A percentile compares a stretch with the other conserved stretches of the same genome.
These are phyloP conservation scores for Boletus insuetus DNA, from an alignment of 768 basidiomycete genomes.

Conservation along the genomic window DNA sequence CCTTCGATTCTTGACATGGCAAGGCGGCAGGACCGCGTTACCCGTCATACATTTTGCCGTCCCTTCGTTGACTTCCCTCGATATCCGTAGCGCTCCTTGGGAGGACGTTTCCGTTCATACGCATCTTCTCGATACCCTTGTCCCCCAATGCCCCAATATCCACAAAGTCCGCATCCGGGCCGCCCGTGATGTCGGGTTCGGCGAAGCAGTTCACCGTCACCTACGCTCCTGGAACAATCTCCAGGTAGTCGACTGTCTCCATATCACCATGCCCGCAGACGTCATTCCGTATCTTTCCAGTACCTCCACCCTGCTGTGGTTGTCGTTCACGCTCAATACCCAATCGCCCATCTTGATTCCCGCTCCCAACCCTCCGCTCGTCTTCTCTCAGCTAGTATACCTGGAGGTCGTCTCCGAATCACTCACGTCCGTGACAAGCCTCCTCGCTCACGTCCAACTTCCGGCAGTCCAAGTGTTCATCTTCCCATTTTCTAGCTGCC, in stretches of 20 bases:
- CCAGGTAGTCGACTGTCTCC: neutral
- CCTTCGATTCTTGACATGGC: conserved; percentile 5
- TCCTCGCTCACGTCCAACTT: neutral
- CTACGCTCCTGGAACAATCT: neutral
- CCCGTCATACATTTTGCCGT: conserved; percentile 1
- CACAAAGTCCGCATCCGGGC: neutral
- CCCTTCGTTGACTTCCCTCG: neutral
- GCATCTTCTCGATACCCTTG: neutral
- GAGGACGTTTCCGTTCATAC: neutral
- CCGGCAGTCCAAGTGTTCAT: neutral
- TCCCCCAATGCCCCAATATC: conserved; percentile 3
- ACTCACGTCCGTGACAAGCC: neutral
- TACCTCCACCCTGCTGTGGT: neutral
- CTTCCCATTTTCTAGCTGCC: neutral
- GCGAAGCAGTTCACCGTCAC: neutral
- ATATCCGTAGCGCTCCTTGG: neutral
- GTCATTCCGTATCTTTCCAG: neutral
- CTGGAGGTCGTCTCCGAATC: conserved; percentile 1
- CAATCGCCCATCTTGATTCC: neutral
- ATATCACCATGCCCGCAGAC: neutral
- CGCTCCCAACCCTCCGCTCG: neutral
- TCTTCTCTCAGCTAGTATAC: neutral
- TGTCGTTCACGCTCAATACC: neutral
- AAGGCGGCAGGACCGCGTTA: neutral
- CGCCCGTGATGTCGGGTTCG: neutral